These are phyloP conservation scores for Spiromastix sp. DNA, from an alignment of 2,329 filamentous ascomycete genomes.

Conservation along the genomic window DNA sequence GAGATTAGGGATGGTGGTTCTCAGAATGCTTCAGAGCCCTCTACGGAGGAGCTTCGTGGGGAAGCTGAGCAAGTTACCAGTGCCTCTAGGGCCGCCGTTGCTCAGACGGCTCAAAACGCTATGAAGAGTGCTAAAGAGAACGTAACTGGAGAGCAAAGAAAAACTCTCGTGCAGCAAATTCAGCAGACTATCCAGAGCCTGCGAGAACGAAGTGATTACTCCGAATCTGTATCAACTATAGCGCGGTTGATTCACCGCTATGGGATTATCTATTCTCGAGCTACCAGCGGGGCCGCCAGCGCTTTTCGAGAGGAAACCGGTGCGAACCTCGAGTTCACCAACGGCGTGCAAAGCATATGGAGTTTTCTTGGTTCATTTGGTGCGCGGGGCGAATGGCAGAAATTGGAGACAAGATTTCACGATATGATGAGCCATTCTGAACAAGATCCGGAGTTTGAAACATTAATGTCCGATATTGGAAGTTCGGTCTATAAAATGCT, in stretches of 20 bases:
- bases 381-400: slow-evolving; percentile 62
- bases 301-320: slow-evolving; percentile 61
- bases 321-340: slow-evolving; percentile 63
- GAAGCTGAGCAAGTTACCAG: slow-evolving; percentile 45
- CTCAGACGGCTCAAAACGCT: slow-evolving; percentile 43
- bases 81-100: slow-evolving; percentile 23
- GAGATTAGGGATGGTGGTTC: slow-evolving; percentile 39
- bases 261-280: slow-evolving; percentile 64
- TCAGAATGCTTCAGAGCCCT: slow-evolving; percentile 37
- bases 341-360: slow-evolving; percentile 73
- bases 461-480: slow-evolving; percentile 62
- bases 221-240: slow-evolving; percentile 72
- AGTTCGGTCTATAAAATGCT: slow-evolving; percentile 69
- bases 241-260: slow-evolving; percentile 68
- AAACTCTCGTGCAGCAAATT: slow-evolving; percentile 63
- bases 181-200: slow-evolving; percentile 67
- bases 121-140: slow-evolving; percentile 64
- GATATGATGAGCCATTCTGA: slow-evolving; percentile 62
- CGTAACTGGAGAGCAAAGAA: slow-evolving; percentile 58
- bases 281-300: slow-evolving; percentile 55
- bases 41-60: slow-evolving; percentile 51
- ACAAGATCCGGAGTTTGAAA: slow-evolving; percentile 73
- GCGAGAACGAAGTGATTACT: slow-evolving; percentile 68
- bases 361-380: slow-evolving; percentile 70
- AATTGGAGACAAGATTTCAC: slow-evolving; percentile 57